Conservation (phyloP, 805 yeast species). For the Jamesozyma gamospora region DNA sequence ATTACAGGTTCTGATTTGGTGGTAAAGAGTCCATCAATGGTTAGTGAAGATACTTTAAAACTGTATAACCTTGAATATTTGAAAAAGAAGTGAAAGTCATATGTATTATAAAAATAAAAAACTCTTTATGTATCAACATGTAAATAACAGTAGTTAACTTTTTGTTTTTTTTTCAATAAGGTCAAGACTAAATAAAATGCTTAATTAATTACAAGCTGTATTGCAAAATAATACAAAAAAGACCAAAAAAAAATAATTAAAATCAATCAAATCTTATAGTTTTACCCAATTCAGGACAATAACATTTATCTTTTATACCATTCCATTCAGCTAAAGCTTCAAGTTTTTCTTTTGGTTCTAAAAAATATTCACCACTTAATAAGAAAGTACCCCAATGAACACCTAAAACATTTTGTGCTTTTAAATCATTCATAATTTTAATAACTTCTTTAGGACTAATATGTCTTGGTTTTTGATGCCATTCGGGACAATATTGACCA, state of each 20-base stretch:
- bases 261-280: constrained; percentile 41
- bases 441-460: constrained; percentile 72
- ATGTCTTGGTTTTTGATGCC: constrained; percentile 90
- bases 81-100: too few species aligned
- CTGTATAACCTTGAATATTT: constrained; percentile 36
- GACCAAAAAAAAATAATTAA: too few species aligned
- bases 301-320: constrained; percentile 31
- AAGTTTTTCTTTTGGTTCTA: constrained; percentile 67
- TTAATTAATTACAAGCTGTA: too few species aligned
- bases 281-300: constrained; percentile 67
- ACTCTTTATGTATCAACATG: too few species aligned
- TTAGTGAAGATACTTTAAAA: constrained; percentile 39
- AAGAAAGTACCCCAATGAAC: constrained; percentile 97
- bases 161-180: neutral
- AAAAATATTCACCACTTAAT: constrained; percentile 74
- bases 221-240: too few species aligned
- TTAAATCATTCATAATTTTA: constrained; percentile 52
- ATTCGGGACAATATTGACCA: constrained; percentile 89
- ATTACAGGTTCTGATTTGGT: constrained; percentile 81
- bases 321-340: constrained; percentile 37
- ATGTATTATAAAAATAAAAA: too few species aligned
- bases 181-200: neutral
- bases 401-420: constrained; percentile 60
- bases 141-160: neutral
- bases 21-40: constrained; percentile 74